phyloP scores from a whole-genome alignment of 1,284 basidiomycete genomes.

The Marasmius oreades region DNA sequence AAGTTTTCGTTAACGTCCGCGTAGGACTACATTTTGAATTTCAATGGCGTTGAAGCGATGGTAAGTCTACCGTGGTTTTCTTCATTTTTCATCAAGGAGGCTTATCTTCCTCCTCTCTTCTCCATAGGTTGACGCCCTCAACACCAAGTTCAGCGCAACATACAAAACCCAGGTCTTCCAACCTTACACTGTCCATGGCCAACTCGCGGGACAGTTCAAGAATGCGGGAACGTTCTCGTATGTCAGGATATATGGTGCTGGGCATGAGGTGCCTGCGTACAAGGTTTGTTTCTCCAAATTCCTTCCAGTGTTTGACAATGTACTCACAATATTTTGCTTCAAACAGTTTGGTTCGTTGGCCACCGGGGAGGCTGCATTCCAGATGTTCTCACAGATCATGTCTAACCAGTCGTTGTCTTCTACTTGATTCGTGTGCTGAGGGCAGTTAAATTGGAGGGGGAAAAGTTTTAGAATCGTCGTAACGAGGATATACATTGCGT shows the following conservation, averaged over 20 bases:
- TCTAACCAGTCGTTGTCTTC: constrained; percentile 10
- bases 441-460: not conserved
- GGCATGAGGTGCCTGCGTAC: constrained; percentile 52
- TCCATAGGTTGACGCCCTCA: constrained; percentile 38
- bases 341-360: constrained; percentile 17
- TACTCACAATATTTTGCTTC: not conserved
- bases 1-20: constrained; percentile 11
- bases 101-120: not conserved
- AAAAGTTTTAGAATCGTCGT: constrained; percentile 1
- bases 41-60: constrained; percentile 59
- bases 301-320: not conserved
- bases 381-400: constrained; percentile 30
- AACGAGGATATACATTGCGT: too few relatives aligned
- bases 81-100: not conserved
- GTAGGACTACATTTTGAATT: constrained; percentile 58
- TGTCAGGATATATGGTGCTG: constrained; percentile 50
- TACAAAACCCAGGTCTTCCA: constrained; percentile 40
- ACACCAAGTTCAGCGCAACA: constrained; percentile 34
- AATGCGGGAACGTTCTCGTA: constrained; percentile 62
- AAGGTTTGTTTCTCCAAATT: constrained; percentile 21
- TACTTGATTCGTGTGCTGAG: not conserved
- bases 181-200: constrained; percentile 48
- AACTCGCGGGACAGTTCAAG: constrained; percentile 50
- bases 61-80: constrained; percentile 26
- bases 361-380: constrained; percentile 26